Evolutionary conservation across 257 asterid genomes (phyloP), one percentile per base, ranked within the genome.

Genomic region (Jasminum sambac): DNA sequence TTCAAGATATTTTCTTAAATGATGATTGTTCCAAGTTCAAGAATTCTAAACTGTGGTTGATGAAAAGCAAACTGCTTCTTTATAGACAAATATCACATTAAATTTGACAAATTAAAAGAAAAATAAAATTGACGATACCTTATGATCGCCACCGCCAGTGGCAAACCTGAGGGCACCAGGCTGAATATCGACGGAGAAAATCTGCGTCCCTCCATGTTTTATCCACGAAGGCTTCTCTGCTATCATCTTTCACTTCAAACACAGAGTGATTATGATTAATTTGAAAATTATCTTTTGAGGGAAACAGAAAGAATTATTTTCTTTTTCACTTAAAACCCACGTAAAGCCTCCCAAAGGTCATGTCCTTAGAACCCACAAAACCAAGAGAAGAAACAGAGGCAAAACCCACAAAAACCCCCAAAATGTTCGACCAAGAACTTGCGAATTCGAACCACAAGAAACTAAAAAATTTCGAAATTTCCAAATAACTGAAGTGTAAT

Each of bases 111-210:
- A 30, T 19, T 34, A 67, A 23, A 61, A 46, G 64, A 61, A 63
- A 41, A 14, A 70, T 24, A 46, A 44, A 10, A 8, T 68, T 42
- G 12, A 62, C 11, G 41, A 65, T 67, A 88, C 98, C 98, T 92
- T 92, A 73, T 92, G 95, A 82, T 92, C 98, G 78, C 98, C 98
- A 77, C 96, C 98, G 36, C 98, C 98, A 62, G 98, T 90, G 59
- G 98, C 98, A 78, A 92, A 90, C 90, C 98, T 85, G 74, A 92
- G 96, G 64, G 96, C 96, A 48, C 98, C 96, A 68, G 98, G 98
- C 78, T 92, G 98, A 77, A 92, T 91, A 78, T 92, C 98, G 83
- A 92, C 86, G 50, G 98, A 88, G 90, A 92, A 92, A 69, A 92
- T 85, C 80, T 92, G 98, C 42, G 91, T 85, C 52, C 95, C 91